Conservation (phyloP, 768 basidiomycete species). For the Leccinellum rugosiceps region DNA sequence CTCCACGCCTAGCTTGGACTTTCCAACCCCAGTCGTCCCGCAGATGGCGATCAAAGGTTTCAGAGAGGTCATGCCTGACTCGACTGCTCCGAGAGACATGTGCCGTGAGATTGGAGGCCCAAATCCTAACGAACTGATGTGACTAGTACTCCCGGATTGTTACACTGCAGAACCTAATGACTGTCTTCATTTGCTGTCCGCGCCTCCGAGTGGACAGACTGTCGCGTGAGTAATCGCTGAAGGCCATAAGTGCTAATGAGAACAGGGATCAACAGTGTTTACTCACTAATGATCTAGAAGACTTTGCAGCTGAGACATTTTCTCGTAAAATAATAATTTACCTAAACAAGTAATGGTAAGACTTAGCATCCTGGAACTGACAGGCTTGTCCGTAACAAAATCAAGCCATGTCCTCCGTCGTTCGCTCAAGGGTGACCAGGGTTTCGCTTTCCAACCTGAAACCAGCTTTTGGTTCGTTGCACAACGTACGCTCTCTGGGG, state of each 20-base stretch:
- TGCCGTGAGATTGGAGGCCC: background rate
- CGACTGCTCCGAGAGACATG: background rate
- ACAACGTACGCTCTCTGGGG: constrained; percentile 47
- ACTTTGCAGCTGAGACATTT: no score
- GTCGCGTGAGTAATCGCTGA: no score
- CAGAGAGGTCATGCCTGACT: constrained; percentile 31
- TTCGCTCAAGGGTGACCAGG: constrained; percentile 35
- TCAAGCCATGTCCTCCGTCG: constrained; percentile 33
- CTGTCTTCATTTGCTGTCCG: background rate
- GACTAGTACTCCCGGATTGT: background rate
- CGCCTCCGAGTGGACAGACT: no score
- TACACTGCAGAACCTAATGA: background rate
- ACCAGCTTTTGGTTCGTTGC: constrained; percentile 67
- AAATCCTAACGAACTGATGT: background rate
- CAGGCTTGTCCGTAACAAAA: background rate
- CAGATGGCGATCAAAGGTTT: constrained; percentile 80
- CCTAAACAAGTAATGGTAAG: background rate
- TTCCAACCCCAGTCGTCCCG: constrained; percentile 95
- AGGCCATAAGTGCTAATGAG: background rate
- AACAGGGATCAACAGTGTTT: background rate
- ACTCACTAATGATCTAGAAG: background rate
- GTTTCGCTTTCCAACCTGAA: constrained; percentile 69
- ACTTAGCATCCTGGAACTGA: background rate
- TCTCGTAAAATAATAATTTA: background rate
- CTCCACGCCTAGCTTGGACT: constrained; percentile 88